These are phyloP conservation scores for Rutidosis leptorrhynchoides DNA, from an alignment of 129 eudicot species.

Conservation along the genomic window DNA sequence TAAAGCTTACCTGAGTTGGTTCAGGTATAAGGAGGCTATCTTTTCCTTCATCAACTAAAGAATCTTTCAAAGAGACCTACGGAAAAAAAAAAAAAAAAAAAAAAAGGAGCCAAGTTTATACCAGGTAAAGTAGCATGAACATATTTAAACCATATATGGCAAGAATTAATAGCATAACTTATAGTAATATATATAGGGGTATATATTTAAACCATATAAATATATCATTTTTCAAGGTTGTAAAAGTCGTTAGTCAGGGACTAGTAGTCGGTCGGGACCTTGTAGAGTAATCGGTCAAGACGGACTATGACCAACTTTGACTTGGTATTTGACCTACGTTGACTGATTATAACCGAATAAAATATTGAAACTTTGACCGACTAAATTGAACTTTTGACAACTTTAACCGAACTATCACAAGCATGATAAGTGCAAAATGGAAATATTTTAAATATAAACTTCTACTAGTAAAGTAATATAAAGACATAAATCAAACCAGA, in stretches of 20 bases:
- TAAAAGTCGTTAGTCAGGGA: no score
- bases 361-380: no score
- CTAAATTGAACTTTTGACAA: no score
- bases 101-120: not conserved
- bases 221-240: not conserved
- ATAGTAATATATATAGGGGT: no score
- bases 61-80: slow-evolving; percentile 62
- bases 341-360: no score
- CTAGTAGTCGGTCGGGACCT: no score
- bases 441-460: not conserved
- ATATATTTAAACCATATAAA: no score
- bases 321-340: no score
- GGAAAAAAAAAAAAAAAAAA: not conserved
- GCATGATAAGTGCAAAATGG: not conserved
- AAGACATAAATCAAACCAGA: slow-evolving; percentile 31
- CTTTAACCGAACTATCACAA: no score
- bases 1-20: slow-evolving; percentile 50
- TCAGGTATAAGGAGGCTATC: slow-evolving; percentile 82
- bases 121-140: not conserved
- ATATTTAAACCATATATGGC: not conserved
- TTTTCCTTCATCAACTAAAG: slow-evolving; percentile 58
- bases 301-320: no score
- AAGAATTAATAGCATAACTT: not conserved
- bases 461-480: not conserved
- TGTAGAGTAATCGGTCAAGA: no score